Conservation (phyloP, 345 rosid genomes). For the Salix koriyanagi region DNA sequence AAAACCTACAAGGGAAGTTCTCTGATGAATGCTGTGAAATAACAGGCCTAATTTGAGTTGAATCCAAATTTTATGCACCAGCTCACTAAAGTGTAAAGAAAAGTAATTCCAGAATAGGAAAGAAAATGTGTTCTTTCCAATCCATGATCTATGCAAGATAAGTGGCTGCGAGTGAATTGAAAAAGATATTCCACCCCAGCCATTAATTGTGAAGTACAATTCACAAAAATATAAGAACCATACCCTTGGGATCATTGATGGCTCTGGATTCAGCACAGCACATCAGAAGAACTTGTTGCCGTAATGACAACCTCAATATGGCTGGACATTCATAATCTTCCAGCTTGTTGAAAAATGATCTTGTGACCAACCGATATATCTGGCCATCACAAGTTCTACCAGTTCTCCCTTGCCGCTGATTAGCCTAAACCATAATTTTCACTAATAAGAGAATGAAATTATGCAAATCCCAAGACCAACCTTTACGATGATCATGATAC, state of each 20-base stretch:
- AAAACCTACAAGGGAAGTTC: neutral
- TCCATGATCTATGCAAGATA: neutral
- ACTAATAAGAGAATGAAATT: conserved; percentile 7
- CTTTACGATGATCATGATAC: conserved; percentile 31
- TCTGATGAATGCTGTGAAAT: neutral
- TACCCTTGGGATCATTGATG: conserved; percentile 86
- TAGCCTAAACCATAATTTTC: conserved; percentile 55
- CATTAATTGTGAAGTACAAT: neutral
- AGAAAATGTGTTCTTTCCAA: neutral
- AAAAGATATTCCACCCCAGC: neutral
- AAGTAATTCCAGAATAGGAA: neutral
- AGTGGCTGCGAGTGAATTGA: neutral
- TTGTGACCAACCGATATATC: conserved; percentile 77
- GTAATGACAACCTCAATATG: conserved; percentile 69
- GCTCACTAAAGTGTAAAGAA: neutral
- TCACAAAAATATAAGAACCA: conserved; percentile 3
- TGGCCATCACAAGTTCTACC: conserved; percentile 97
- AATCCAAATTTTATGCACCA: neutral
- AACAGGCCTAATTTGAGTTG: neutral
- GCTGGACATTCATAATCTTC: conserved; percentile 69
- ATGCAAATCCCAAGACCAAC: neutral
- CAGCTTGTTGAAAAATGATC: conserved; percentile 64
- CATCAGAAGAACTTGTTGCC: conserved; percentile 75
- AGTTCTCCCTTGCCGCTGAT: conserved; percentile 92
- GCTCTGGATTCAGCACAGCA: conserved; percentile 81